Evolutionary conservation across 225 moss, liverwort and hornwort genomes (phyloP), one percentile per base, ranked within the genome.

Genomic region (Lunularia cruciata): DNA sequence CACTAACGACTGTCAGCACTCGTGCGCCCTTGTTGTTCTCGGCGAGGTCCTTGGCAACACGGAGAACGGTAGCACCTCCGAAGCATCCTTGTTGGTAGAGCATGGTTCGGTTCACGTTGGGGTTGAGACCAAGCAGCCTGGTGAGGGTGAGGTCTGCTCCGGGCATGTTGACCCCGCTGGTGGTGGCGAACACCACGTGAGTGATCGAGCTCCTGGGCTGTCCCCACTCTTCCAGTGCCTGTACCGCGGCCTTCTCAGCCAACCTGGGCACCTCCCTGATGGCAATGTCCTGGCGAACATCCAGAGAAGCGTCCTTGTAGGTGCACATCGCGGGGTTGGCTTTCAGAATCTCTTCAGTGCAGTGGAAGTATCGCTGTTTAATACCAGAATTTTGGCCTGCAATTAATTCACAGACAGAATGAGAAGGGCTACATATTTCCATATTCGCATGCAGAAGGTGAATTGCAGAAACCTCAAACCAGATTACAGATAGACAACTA

Each of bases 231-330:
- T 62, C n/a, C n/a, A n/a, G n/a, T n/a, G n/a, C n/a, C n/a, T n/a
- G n/a, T n/a, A n/a, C 40, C 1, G 85, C 69, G 0, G 88, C 85
- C 58, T 83, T 78, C 38, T 60, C 59, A 0, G 85, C 88, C 12
- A 88, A 36, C 77, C 81, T 88, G n/a, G 83, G 88, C 5, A 88
- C 10, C 81, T 85, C 85, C 67, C 81, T 64, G 73, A 86, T 78
- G 65, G 81, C 55, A 48, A 88, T 58, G 22, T 36, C 13, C 74
- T 88, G 88, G 5, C 87, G 83, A 3, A 64, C 80, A 32, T 46
- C 72, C 15, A 83, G 47, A 39, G 83, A 85, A 33, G 14, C 8
- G 7, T 60, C 83, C 38, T 75, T 57, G 67, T 64, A 63, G 0
- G 76, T 36, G 0, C 68, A 70, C 2, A 88, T 65, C 40, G 40